A percentile compares a stretch with the other conserved stretches of the same genome.
These are phyloP conservation scores for Macrolepiota dolichaula DNA, from an alignment of 768 basidiomycete genomes.

Conservation along the genomic window DNA sequence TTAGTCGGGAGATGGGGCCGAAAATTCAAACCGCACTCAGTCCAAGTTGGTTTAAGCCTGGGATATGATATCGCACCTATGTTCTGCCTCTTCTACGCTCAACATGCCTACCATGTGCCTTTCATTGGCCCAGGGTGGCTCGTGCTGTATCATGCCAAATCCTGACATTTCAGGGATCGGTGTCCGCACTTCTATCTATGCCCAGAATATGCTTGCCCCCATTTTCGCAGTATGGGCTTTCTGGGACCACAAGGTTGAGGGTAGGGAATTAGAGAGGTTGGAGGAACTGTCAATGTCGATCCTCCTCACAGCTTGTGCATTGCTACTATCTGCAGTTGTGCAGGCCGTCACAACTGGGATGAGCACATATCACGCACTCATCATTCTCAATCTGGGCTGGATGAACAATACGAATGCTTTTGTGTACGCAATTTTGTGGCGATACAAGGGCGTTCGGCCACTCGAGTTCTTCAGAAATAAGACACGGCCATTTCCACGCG, in stretches of 20 bases:
- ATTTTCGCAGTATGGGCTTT: conserved; percentile 19
- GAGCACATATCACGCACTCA: conserved; percentile 17
- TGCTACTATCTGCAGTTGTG: conserved; percentile 22
- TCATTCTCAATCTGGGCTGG: conserved; percentile 26
- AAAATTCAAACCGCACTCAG: no score
- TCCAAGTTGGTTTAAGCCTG: no score
- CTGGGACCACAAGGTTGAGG: conserved; percentile 18
- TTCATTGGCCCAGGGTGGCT: no score
- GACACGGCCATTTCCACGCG: no score
- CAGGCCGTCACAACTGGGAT: conserved; percentile 15
- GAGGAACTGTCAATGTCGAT: conserved; percentile 14
- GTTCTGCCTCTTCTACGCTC: no score
- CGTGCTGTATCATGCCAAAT: not conserved
- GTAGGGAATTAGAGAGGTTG: conserved; percentile 17
- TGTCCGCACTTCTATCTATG: conserved; percentile 24
- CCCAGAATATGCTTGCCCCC: conserved; percentile 23
- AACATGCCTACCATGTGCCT: no score
- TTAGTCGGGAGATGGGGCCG: no score
- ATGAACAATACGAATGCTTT: conserved; percentile 22
- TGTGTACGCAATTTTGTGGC: not conserved
- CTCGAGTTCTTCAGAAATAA: no score
- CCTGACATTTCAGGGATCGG: conserved; percentile 19
- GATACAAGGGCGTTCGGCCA: no score
- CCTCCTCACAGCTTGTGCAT: conserved; percentile 22
- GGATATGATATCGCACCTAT: no score